These are phyloP conservation scores for Nothopassalora personata DNA, from an alignment of 2,329 filamentous ascomycete genomes.

Conservation along the genomic window DNA sequence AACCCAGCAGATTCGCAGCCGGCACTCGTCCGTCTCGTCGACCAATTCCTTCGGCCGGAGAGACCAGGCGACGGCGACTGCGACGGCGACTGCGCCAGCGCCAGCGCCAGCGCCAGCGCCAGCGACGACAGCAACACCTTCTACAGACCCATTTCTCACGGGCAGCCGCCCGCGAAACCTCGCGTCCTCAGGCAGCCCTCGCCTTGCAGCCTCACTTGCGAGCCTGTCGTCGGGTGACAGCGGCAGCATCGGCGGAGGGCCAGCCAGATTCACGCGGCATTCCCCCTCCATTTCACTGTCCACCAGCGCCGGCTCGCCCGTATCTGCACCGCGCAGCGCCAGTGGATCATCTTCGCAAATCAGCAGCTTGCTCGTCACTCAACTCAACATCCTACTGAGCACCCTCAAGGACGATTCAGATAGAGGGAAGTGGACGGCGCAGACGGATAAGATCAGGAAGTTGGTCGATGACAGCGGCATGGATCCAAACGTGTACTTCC, in stretches of 20 bases:
- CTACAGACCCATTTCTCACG: conserved; percentile 45
- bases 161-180: conserved; percentile 53
- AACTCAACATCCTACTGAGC: conserved; percentile 89
- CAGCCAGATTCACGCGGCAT: conserved; percentile 53
- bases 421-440: conserved; percentile 83
- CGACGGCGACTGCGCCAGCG: conserved; percentile 20
- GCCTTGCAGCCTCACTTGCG: conserved; percentile 53
- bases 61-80: conserved; percentile 42
- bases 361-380: conserved; percentile 89
- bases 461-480: conserved; percentile 97
- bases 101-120: conserved; percentile 23
- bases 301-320: conserved; percentile 49
- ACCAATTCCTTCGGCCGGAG: conserved; percentile 52
- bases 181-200: conserved; percentile 49
- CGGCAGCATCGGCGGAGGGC: conserved; percentile 45
- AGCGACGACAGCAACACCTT: not conserved
- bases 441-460: conserved; percentile 89
- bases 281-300: conserved; percentile 55
- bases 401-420: conserved; percentile 93
- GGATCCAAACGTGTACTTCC: conserved; percentile 96
- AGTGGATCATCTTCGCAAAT: conserved; percentile 47
- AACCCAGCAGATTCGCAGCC: conserved; percentile 47
- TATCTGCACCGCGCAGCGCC: conserved; percentile 42
- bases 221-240: conserved; percentile 46
- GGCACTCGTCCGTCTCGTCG: conserved; percentile 52